These are phyloP conservation scores for Colletotrichum sp. DNA, from an alignment of 2,329 filamentous ascomycete genomes.

Conservation along the genomic window DNA sequence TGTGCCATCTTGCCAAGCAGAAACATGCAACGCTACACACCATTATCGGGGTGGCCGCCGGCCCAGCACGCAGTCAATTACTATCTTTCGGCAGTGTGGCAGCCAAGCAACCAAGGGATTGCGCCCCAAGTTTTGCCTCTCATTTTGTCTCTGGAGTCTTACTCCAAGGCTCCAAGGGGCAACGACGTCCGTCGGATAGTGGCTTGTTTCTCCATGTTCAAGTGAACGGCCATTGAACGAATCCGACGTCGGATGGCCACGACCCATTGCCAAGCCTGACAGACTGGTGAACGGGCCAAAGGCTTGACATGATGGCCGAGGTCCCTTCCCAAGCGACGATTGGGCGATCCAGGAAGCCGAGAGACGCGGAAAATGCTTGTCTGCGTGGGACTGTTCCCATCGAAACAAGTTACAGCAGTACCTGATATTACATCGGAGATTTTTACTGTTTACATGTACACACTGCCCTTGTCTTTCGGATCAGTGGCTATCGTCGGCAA, in stretches of 20 bases:
- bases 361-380: not conserved
- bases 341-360: not conserved
- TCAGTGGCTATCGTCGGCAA: conserved; percentile 10
- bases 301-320: not conserved
- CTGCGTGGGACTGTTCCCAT: not conserved
- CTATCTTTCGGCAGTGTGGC: not conserved
- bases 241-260: conserved; percentile 10
- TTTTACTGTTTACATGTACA: not conserved
- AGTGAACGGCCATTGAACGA: not conserved
- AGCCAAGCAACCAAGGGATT: not conserved
- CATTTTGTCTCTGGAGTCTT: not conserved
- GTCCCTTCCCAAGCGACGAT: not conserved
- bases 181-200: not conserved
- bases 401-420: not conserved
- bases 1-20: not conserved
- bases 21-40: not conserved
- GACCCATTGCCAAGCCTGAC: not conserved
- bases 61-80: not conserved
- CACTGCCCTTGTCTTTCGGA: not conserved
- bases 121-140: not conserved
- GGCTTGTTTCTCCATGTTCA: not conserved
- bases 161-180: not conserved
- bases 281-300: not conserved
- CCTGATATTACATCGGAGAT: not conserved
- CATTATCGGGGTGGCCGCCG: conserved; percentile 9